Base-by-base conservation (phyloP, 352 stramenopile genomes). In the Globisporangium ultimum region DNA sequence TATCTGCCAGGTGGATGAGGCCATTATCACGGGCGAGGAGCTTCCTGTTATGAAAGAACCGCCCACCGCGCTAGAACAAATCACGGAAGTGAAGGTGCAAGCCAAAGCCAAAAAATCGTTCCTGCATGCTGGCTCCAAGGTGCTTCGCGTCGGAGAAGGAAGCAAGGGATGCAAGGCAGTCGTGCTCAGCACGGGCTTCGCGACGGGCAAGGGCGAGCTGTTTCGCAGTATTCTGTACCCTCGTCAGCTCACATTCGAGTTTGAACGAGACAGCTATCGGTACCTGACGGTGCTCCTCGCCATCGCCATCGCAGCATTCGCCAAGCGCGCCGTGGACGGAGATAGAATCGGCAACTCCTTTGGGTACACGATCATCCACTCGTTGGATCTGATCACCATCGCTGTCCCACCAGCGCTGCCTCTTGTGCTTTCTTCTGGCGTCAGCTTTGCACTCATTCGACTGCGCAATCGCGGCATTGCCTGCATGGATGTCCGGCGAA, bases 21-120 rank as follows among this genome's bases (percentile, higher is more conserved):
- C 84, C 1, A 89, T 80, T 40, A 68, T 93, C n/a, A 93, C 84
- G 17, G 84, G 84, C 0, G 84, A 93, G 55, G 79, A 80, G 18
- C 85, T 93, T 17, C 84, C 84, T 11, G 28, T 36, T 2, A 81
- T 91, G 40, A 84, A 72, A 9, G 91, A 93, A 53, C 76, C 88
- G 59, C 48, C 61, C 34, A 36, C 75, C 0, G 40, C 61, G 14
- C 20, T 34, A 5, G 28, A 18, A 48, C 0, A 42, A 32, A 1
- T 28, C 55, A 15, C 12, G 3, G 12, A 21, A 5, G 51, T 84
- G 17, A 71, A 86, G 41, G 24, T 58, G 0, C 58, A 81, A 61
- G 79, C 61, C 5, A 78, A 61, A 15, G 52, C 70, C 24, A 78
- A 78, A 21, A 76, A 87, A 55, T 79, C 65, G 41, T 67, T 89